These are phyloP conservation scores for Kurtzmaniella fragi DNA, from an alignment of 805 yeast genomes.

Conservation along the genomic window DNA sequence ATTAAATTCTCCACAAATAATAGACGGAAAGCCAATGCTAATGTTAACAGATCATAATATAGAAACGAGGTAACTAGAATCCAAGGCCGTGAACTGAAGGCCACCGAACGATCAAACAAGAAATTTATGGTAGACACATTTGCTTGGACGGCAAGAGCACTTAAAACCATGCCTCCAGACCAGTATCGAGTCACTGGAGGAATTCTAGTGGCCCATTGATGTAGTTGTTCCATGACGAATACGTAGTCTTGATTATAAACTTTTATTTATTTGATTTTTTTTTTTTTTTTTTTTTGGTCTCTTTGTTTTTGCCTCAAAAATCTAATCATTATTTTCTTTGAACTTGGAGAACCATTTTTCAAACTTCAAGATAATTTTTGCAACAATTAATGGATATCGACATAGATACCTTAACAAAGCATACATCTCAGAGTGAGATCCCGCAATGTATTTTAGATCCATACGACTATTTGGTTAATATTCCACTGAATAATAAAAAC, in stretches of 20 bases:
- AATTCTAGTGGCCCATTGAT: constrained; percentile 9
- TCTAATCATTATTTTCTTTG: too few species aligned
- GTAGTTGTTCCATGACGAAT: constrained; percentile 12
- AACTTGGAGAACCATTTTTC: too few species aligned
- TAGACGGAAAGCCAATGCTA: constrained; percentile 16
- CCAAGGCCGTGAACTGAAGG: constrained; percentile 31
- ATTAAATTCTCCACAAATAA: constrained; percentile 15
- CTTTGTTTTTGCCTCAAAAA: too few species aligned
- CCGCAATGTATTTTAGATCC: constrained; percentile 19
- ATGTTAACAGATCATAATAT: constrained; percentile 22
- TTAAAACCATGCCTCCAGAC: constrained; percentile 18
- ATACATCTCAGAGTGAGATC: constrained; percentile 6
- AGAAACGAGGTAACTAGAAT: constrained; percentile 30
- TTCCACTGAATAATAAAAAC: constrained; percentile 30
- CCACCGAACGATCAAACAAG: constrained; percentile 21
- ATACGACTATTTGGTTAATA: constrained; percentile 23
- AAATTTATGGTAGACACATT: constrained; percentile 15
- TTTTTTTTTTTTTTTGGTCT: too few species aligned
- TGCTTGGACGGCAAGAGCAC: constrained; percentile 16
- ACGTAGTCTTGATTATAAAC: too few species aligned
- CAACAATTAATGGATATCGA: constrained; percentile 1
- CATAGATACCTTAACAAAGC: constrained; percentile 6
- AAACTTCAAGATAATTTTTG: too few species aligned
- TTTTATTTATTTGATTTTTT: too few species aligned
- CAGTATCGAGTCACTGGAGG: constrained; percentile 23